Evolutionary conservation across 495 filamentous ascomycete genomes (phyloP).

Genomic region (Neurospora cerealis): DNA sequence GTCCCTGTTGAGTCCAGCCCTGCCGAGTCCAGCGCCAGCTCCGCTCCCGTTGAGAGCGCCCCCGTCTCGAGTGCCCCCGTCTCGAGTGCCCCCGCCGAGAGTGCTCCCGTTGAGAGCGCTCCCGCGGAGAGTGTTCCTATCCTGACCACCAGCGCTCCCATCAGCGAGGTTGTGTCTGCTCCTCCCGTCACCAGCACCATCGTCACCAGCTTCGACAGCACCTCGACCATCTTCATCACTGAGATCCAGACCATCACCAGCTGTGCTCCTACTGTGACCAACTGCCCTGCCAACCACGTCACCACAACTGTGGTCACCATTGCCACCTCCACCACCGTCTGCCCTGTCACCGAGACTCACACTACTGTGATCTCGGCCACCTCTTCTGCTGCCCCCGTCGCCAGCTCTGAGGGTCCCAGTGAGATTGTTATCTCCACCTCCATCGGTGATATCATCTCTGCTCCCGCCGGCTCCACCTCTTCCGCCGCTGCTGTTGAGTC

Average conservation of each 20-base stretch:
- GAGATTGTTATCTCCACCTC: constrained; percentile 1
- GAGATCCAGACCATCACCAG: constrained; percentile 48
- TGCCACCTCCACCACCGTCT: constrained; percentile 53
- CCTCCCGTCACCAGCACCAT: constrained; percentile 17
- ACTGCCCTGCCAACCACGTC: constrained; percentile 47
- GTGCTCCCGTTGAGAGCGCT: constrained; percentile 1
- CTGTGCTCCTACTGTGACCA: constrained; percentile 44
- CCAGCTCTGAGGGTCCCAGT: constrained; percentile 1
- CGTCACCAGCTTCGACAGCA: constrained; percentile 31
- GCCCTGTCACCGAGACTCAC: constrained; percentile 36
- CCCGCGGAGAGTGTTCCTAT: constrained; percentile 1
- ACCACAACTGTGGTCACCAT: constrained; percentile 46
- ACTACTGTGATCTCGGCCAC: constrained; percentile 12
- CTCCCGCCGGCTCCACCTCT: neutral
- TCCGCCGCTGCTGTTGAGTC: neutral
- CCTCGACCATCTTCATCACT: constrained; percentile 54
- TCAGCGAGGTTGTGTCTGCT: neutral
- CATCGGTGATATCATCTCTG: neutral
- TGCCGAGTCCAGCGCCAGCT: constrained; percentile 7
- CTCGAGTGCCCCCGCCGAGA: neutral
- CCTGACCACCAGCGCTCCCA: constrained; percentile 17
- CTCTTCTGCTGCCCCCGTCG: constrained; percentile 4
- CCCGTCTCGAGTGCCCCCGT: constrained; percentile 4
- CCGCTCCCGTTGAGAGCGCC: neutral
- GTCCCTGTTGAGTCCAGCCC: constrained; percentile 11